These are phyloP conservation scores for Rhizoclosmatium sp. DNA, from an alignment of 192 early-diverging fungal species.

Conservation along the genomic window DNA sequence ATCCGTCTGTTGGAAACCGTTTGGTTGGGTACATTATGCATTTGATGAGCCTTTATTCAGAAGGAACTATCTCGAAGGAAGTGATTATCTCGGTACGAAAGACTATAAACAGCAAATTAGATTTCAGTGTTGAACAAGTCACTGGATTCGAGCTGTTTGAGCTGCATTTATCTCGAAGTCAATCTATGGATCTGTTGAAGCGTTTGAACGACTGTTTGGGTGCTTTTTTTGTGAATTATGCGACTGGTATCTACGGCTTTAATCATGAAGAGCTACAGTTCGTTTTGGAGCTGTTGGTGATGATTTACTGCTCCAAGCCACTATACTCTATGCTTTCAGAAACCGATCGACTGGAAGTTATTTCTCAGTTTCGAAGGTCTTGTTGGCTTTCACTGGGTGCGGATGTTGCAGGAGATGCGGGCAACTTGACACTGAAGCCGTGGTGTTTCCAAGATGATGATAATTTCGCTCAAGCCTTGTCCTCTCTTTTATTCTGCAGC, in stretches of 20 bases:
- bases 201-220: background rate
- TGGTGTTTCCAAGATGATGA: conserved; percentile 8
- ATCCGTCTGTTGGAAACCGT: background rate
- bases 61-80: background rate
- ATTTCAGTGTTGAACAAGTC: background rate
- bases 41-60: background rate
- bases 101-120: background rate
- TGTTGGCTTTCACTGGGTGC: background rate
- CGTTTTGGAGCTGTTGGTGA: background rate
- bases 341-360: background rate
- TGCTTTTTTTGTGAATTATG: background rate
- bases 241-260: conserved; percentile 23
- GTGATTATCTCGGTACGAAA: background rate
- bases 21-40: conserved; percentile 1
- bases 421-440: conserved; percentile 4
- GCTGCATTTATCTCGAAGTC: conserved; percentile 1
- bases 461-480: background rate
- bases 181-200: background rate
- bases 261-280: background rate
- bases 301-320: conserved; percentile 33
- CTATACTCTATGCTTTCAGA: conserved; percentile 37
- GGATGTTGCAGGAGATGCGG: background rate
- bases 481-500: background rate
- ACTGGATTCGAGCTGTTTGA: conserved; percentile 19
- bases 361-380: background rate